Evolutionary conservation across 2,329 filamentous ascomycete species (phyloP).

Genomic region (Talaromyces albobiverticillius): DNA sequence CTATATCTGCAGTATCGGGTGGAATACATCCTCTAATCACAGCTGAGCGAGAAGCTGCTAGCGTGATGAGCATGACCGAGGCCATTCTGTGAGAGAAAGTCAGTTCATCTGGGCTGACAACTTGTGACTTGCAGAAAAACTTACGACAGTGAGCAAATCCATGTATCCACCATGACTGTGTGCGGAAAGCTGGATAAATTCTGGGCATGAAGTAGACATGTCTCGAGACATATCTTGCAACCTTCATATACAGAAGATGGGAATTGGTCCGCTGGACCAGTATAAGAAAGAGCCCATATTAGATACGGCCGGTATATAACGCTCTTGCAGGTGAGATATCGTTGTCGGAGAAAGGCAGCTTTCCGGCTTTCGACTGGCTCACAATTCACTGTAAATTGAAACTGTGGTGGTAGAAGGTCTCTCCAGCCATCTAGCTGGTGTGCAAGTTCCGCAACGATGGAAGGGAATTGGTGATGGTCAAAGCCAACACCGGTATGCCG

Average conservation of each 20-base stretch:
- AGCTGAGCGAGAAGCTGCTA: constrained; percentile 45
- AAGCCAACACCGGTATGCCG: constrained; percentile 45
- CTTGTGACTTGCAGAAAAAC: constrained; percentile 18
- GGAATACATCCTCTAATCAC: constrained; percentile 38
- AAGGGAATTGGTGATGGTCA: constrained; percentile 46
- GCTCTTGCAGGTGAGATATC: constrained; percentile 52
- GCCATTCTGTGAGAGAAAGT: constrained; percentile 40
- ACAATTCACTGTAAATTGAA: constrained; percentile 34
- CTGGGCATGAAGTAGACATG: constrained; percentile 49
- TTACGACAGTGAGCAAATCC: constrained; percentile 55
- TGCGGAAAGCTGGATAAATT: constrained; percentile 50
- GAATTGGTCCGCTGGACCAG: constrained; percentile 23
- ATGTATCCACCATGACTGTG: constrained; percentile 53
- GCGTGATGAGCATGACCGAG: constrained; percentile 48
- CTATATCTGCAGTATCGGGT: constrained; percentile 38
- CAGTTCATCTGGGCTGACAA: not conserved
- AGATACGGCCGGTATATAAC: constrained; percentile 54
- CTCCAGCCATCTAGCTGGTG: constrained; percentile 36
- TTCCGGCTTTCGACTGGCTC: constrained; percentile 37
- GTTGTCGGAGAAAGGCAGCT: constrained; percentile 49
- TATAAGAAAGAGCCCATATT: constrained; percentile 49
- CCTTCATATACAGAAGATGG: constrained; percentile 38
- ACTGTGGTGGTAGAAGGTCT: constrained; percentile 25
- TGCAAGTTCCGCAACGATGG: constrained; percentile 41
- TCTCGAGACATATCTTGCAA: constrained; percentile 48